Base-by-base conservation (phyloP, 495 filamentous ascomycete species). In the Trichocladium antarcticum region DNA sequence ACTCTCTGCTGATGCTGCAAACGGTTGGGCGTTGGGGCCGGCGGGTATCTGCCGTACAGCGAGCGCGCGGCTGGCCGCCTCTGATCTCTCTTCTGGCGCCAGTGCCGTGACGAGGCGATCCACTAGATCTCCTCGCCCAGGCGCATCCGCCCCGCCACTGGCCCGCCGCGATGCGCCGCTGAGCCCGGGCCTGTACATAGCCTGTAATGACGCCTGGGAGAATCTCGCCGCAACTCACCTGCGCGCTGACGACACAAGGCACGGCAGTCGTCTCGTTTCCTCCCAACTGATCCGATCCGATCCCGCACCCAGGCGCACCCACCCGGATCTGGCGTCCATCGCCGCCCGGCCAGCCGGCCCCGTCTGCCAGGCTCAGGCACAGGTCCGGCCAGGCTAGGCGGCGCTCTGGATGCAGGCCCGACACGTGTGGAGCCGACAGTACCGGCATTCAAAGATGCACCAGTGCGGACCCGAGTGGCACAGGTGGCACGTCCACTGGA, bases 401-500 rank as follows among this genome's bases (percentile, higher is more conserved):
- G 74, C 76, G 42, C 74, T 79, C 54, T 74, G 66, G 42, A 78
- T 74, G 63, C 85, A 88, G 24, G 75, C 70, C 39, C 79, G 69
- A 62, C 84, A 89, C 20, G 77, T 77, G 70, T 87, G 85, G 42
- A 87, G 66, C 63, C 84, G 82, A 75, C 84, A 89, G 60, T 82
- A 81, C 55, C 72, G 67, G 72, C 85, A 89, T 66, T 88, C 82
- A 61, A 78, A 86, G 62, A 89, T 88, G 67, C 76, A 82, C 83
- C 83, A 87, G 65, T 87, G 83, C 31, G 85, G 85, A 5, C 85
- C 85, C 6, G 76, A 79, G 57, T 83, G 81, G 64, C 85, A 89
- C 60, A 84, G 67, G 57, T 80, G 74, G 74, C 85, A 89, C 42
- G 74, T 79, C 85, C 85, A 89, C 55, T 84, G 74, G 47, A 89